These are phyloP conservation scores for Zelopaecilomyces penicillatus DNA, from an alignment of 2,329 filamentous ascomycete genomes.

Conservation along the genomic window DNA sequence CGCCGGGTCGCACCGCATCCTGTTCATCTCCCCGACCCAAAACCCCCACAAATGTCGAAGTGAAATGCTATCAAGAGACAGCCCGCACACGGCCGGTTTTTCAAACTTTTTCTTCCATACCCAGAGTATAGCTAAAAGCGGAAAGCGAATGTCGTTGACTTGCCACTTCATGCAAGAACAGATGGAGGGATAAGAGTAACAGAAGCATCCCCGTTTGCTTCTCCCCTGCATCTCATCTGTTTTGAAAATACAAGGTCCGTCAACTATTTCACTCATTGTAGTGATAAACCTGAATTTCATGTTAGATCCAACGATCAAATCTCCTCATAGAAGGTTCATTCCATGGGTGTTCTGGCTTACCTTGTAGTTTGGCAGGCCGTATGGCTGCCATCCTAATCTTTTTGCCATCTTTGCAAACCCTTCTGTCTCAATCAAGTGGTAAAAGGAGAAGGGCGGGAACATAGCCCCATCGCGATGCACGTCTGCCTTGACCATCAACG, in stretches of 20 bases:
- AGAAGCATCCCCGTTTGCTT: too few relatives aligned
- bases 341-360: conserved; percentile 41
- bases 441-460: conserved; percentile 96
- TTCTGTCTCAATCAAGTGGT: conserved; percentile 94
- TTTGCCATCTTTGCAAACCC: conserved; percentile 97
- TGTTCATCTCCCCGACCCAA: conserved; percentile 6
- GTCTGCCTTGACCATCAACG: conserved; percentile 88
- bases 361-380: conserved; percentile 93
- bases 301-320: conserved; percentile 8
- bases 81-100: background rate
- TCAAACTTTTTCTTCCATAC: too few relatives aligned
- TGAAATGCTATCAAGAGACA: background rate
- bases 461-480: conserved; percentile 96
- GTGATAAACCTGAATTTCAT: conserved; percentile 66
- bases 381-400: conserved; percentile 75
- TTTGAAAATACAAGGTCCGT: background rate
- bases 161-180: too few relatives aligned
- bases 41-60: background rate
- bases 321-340: too few relatives aligned
- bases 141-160: too few relatives aligned
- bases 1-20: conserved; percentile 3
- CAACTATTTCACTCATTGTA: conserved; percentile 63
- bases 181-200: too few relatives aligned
- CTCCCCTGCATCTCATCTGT: too few relatives aligned
- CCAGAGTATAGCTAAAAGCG: too few relatives aligned